Evolutionary conservation across 495 filamentous ascomycete species (phyloP), one percentile per base, ranked within the genome.

Genomic region (Lasiosphaeria hispida): DNA sequence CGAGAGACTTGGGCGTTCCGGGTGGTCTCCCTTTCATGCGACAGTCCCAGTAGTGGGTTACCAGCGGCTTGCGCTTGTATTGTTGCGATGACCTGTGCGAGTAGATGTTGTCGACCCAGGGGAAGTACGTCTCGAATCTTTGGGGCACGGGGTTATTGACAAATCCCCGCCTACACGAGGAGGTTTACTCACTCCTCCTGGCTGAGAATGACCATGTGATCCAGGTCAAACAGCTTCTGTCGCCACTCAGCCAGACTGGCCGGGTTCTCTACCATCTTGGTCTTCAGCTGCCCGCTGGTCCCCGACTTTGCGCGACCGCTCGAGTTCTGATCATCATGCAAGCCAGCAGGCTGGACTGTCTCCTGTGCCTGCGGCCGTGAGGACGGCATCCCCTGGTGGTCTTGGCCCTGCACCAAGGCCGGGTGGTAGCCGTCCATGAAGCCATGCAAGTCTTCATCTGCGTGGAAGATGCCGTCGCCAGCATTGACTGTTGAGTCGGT

Each of bases 1-100:
- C 89, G 37, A 89, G 81, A 23, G 89, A 91, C 67, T 92, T 92
- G 45, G 88, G 86, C 30, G 89, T 94, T 17, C 91, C 91, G 0
- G 91, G 84, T 5, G 90, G 88, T 8, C 91, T 79, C 9, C 91
- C 91, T 71, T 94, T 95, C 55, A 96, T 79, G 18, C 91, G 85
- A 65, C 91, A 96, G 70, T 95, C 91, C 83, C 89, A 95, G 72
- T 95, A 96, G 69, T 92, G 88, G 7, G 89, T 90, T 35, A 91
- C 81, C 58, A 92, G 88, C 10, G 88, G 86, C 56, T 89, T 91
- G 60, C 86, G 86, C 72, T 96, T 94, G 72, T 92, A 92, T 53
- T 79, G 78, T 66, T 95, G 90, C 3, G 90, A 93, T 3, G 91
- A 93, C 47, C 91, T 87, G 74, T 94, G 91, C 14, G 90, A 93